Percentiles rank a stretch among this genome's conserved stretches.
Conservation (phyloP, 2,329 filamentous ascomycete species). For the Beauveria sp. region DNA sequence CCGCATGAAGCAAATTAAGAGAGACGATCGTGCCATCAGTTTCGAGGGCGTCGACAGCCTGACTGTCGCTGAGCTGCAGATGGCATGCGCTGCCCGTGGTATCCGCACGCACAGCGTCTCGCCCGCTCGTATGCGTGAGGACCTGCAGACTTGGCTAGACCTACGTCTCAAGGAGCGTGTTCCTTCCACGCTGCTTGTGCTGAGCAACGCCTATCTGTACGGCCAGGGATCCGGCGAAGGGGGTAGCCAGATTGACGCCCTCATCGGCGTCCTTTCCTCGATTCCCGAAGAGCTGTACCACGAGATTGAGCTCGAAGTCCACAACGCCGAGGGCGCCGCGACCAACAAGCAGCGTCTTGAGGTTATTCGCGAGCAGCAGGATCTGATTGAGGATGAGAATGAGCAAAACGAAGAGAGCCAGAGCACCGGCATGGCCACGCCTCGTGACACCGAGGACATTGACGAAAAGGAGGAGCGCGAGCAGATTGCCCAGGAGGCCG, state of each 20-base stretch:
- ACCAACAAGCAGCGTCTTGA: slow-evolving; percentile 99
- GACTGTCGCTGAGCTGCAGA: slow-evolving; percentile 88
- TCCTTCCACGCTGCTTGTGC: slow-evolving; percentile 88
- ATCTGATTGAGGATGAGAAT: slow-evolving; percentile 95
- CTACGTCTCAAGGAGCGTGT: slow-evolving; percentile 88
- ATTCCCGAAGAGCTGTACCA: slow-evolving; percentile 99
- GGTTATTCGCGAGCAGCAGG: slow-evolving; percentile 96
- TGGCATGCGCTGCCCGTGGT: slow-evolving; percentile 83
- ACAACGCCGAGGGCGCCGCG: slow-evolving; percentile 91
- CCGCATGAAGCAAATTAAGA: slow-evolving; percentile 98
- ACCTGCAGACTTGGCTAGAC: slow-evolving; percentile 90
- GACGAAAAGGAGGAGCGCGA: slow-evolving; percentile 82
- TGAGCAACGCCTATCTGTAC: slow-evolving; percentile 98
- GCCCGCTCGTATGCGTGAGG: slow-evolving; percentile 77
- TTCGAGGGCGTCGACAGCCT: slow-evolving; percentile 90
- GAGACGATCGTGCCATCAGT: slow-evolving; percentile 88
- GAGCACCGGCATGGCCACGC: slow-evolving; percentile 63
- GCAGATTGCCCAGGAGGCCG: slow-evolving; percentile 41
- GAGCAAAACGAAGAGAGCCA: slow-evolving; percentile 80
- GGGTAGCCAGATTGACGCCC: slow-evolving; percentile 81
- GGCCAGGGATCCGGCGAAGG: slow-evolving; percentile 82
- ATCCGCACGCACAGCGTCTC: slow-evolving; percentile 90
- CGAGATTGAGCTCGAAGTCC: slow-evolving; percentile 97
- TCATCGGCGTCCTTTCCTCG: slow-evolving; percentile 84
- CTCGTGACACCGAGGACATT: slow-evolving; percentile 84